phyloP scores from a whole-genome alignment of 805 yeast species.

The Tetrapisispora fleetii region DNA sequence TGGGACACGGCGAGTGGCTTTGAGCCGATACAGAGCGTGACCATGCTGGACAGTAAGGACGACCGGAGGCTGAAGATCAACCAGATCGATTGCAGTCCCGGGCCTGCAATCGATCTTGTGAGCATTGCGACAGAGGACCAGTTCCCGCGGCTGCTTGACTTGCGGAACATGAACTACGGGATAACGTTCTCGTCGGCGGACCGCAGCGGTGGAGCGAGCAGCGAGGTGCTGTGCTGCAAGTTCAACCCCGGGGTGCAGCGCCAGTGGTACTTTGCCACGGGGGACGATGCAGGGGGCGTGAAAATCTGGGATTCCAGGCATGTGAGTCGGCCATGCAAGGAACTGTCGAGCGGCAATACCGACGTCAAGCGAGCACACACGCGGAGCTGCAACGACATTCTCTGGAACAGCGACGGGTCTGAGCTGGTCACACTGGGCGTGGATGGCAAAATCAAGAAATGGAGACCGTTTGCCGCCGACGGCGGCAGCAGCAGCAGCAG shows the following conservation, averaged over 20 bases:
- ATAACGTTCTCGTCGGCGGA: conserved; percentile 45
- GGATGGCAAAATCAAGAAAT: conserved; percentile 71
- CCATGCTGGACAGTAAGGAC: conserved; percentile 42
- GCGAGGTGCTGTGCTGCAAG: conserved; percentile 35
- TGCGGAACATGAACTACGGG: conserved; percentile 62
- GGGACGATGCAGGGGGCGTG: conserved; percentile 73
- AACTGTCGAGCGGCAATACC: conserved; percentile 8
- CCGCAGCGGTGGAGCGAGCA: conserved; percentile 42
- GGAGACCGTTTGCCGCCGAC: conserved; percentile 36
- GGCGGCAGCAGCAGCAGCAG: not conserved
- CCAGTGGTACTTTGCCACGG: conserved; percentile 57
- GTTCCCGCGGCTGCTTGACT: conserved; percentile 58
- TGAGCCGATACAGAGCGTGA: conserved; percentile 40
- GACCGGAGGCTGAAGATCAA: conserved; percentile 44
- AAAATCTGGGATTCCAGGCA: conserved; percentile 76
- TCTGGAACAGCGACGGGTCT: conserved; percentile 62
- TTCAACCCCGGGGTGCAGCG: conserved; percentile 57
- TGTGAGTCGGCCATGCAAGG: conserved; percentile 15
- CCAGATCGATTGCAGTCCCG: conserved; percentile 45
- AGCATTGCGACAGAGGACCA: conserved; percentile 67
- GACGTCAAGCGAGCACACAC: conserved; percentile 50
- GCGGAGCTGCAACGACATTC: conserved; percentile 67
- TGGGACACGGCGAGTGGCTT: conserved; percentile 68
- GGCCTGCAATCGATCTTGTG: conserved; percentile 38
- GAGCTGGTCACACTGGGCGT: conserved; percentile 58